phyloP scores from a whole-genome alignment of 169 alveolate genomes.

The Eimeria sp. region DNA sequence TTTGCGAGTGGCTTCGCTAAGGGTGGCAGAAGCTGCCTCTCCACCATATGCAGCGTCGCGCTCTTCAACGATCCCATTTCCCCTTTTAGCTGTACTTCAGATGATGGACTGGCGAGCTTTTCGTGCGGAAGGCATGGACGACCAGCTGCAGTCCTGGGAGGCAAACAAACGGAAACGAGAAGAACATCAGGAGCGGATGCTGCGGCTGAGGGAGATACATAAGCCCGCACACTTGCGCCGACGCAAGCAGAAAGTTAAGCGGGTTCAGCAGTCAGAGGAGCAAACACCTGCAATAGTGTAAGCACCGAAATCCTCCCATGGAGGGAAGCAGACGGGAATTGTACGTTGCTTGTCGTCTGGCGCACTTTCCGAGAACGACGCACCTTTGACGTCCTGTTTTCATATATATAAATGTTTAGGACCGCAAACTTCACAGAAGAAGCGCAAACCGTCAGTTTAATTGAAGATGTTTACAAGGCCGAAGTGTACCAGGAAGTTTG shows the following conservation, averaged over 20 bases:
- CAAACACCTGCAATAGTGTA: conserved; percentile 59
- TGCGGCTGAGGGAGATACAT: conserved; percentile 60
- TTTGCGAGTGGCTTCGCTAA: no score
- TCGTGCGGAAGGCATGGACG: conserved; percentile 59
- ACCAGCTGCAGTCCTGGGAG: conserved; percentile 49
- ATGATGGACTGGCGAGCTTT: background rate
- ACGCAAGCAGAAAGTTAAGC: conserved; percentile 34
- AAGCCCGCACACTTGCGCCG: conserved; percentile 78
- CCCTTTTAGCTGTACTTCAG: conserved; percentile 22
- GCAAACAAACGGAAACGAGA: conserved; percentile 40
- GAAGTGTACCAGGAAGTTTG: conserved; percentile 74
- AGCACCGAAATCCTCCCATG: background rate
- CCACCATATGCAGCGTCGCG: background rate
- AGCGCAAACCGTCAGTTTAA: conserved; percentile 39
- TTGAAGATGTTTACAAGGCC: conserved; percentile 79
- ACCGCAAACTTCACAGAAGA: conserved; percentile 68
- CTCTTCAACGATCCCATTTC: background rate
- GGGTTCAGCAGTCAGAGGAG: conserved; percentile 73
- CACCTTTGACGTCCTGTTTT: background rate
- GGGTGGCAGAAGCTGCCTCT: background rate
- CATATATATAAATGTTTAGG: conserved; percentile 23
- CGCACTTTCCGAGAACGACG: background rate
- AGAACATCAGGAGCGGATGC: conserved; percentile 10
- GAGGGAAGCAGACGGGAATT: background rate
- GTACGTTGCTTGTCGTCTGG: background rate